These are phyloP conservation scores for Oenanthe sinensis DNA, from an alignment of 129 eudicot species.

Conservation along the genomic window DNA sequence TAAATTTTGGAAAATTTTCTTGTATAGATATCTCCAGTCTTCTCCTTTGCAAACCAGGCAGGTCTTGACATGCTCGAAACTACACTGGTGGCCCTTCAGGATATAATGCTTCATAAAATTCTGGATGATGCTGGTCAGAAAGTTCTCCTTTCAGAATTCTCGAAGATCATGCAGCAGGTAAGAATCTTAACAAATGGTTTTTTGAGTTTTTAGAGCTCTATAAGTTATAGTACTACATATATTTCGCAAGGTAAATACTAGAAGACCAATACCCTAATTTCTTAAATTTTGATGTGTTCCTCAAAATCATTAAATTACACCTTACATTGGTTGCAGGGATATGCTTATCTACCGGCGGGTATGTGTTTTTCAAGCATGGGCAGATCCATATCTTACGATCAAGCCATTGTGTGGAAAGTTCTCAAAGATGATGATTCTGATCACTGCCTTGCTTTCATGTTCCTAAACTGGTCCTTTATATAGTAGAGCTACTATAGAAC, in stretches of 20 bases:
- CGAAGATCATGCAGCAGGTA: conserved; percentile 85
- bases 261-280: not conserved
- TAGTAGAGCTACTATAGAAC: conserved; percentile 7
- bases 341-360: conserved; percentile 66
- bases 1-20: not conserved
- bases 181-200: not conserved
- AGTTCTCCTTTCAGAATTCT: conserved; percentile 61
- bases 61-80: conserved; percentile 94
- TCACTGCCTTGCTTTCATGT: conserved; percentile 82
- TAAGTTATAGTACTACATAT: not conserved
- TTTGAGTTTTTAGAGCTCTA: not conserved
- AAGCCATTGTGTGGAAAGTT: conserved; percentile 87
- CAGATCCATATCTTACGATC: conserved; percentile 63
- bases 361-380: conserved; percentile 80
- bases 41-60: conserved; percentile 77
- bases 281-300: not conserved
- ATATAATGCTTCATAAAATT: conserved; percentile 72
- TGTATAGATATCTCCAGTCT: conserved; percentile 49
- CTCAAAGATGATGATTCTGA: conserved; percentile 54
- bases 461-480: conserved; percentile 83
- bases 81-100: conserved; percentile 72
- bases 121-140: conserved; percentile 72
- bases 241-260: not conserved
- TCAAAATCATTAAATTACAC: not conserved
- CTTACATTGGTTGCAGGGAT: conserved; percentile 38